A percentile compares a stretch with the other conserved stretches of the same genome.
Evolutionary conservation across 768 basidiomycete genomes (phyloP).

Genomic region (Boletellus sp.): DNA sequence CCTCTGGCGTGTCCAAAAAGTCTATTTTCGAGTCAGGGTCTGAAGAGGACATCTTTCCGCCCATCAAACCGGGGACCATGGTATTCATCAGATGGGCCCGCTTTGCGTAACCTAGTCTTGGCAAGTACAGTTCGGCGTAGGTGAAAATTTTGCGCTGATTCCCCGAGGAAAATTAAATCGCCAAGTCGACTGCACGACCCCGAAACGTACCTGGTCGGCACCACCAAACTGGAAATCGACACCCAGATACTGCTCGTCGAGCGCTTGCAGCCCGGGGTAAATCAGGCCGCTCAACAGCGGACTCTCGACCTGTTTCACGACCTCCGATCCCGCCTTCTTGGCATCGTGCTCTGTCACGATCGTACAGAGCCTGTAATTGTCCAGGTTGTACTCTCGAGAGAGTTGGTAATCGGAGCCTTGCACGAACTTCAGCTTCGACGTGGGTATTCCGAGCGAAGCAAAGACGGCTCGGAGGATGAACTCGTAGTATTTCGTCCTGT

Average conservation of each 20-base stretch:
- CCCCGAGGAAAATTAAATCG: neutral
- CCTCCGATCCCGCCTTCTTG: constrained; percentile 97
- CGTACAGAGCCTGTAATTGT: constrained; percentile 91
- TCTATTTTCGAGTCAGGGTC: constrained; percentile 98
- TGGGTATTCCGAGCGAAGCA: constrained; percentile 86
- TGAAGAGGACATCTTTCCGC: constrained; percentile 97
- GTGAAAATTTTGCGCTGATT: constrained; percentile 98
- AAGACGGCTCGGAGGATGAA: constrained; percentile 79
- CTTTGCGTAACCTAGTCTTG: constrained; percentile 86
- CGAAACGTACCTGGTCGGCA: constrained; percentile 77
- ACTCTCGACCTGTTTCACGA: constrained; percentile 95
- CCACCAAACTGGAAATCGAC: constrained; percentile 99
- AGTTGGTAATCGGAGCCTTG: constrained; percentile 93
- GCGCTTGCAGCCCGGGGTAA: constrained; percentile 94
- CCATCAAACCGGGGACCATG: constrained; percentile 93
- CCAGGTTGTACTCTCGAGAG: constrained; percentile 85
- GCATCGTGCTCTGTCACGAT: constrained; percentile 94
- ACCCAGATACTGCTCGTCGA: constrained; percentile 95
- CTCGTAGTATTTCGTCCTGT: constrained; percentile 90
- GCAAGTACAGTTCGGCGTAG: constrained; percentile 94
- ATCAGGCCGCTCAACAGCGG: constrained; percentile 87
- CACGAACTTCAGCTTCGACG: constrained; percentile 76
- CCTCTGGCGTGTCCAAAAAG: constrained; percentile 85
- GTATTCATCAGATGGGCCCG: constrained; percentile 97
- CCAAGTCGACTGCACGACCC: neutral